Conservation (phyloP, 257 asterid species). For the Ballota nigra region DNA sequence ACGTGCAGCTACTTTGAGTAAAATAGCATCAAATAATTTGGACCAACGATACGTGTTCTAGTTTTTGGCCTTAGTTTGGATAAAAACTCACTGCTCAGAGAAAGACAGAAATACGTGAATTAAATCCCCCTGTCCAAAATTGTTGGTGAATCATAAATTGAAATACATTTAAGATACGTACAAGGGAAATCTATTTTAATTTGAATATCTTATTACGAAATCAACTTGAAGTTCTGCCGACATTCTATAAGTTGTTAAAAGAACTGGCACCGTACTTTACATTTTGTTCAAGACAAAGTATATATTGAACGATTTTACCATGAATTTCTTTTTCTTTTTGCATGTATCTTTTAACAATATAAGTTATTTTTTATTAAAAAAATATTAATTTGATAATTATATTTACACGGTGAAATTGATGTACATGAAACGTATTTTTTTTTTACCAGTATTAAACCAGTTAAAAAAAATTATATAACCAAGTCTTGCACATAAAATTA, state of each 20-base stretch:
- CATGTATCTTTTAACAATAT: too few relatives aligned
- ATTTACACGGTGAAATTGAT: too few relatives aligned
- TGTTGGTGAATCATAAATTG: conserved; percentile 13
- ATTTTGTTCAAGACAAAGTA: too few relatives aligned
- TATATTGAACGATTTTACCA: too few relatives aligned
- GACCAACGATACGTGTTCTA: not conserved
- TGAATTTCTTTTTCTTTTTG: too few relatives aligned
- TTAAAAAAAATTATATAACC: not conserved
- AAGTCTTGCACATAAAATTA: not conserved
- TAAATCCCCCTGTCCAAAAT: conserved; percentile 6
- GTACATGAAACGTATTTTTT: too few relatives aligned
- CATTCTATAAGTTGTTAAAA: not conserved
- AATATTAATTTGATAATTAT: too few relatives aligned
- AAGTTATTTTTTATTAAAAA: too few relatives aligned
- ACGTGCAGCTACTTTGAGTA: not conserved
- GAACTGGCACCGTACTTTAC: not conserved
- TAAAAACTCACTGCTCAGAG: not conserved
- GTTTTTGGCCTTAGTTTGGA: not conserved
- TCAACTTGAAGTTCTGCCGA: not conserved
- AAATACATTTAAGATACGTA: not conserved
- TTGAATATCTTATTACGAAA: not conserved
- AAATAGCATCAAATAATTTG: not conserved
- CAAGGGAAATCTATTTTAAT: not conserved
- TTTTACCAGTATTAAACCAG: too few relatives aligned
- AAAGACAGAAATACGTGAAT: not conserved